Conservation (phyloP, 1,139 yeast species). For the Williopsis jadinii region DNA sequence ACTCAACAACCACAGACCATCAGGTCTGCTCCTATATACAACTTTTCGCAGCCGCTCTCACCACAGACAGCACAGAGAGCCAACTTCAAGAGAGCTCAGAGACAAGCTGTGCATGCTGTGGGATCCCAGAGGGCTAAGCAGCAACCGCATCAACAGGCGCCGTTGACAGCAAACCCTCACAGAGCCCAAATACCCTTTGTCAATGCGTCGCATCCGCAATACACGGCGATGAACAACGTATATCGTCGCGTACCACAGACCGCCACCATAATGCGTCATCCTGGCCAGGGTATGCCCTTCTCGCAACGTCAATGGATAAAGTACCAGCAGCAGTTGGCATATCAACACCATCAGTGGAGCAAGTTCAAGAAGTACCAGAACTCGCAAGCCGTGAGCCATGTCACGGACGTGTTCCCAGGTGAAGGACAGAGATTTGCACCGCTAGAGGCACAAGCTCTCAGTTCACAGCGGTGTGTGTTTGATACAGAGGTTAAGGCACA, state of each 20-base stretch:
- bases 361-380: conserved; percentile 18
- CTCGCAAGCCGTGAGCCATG: conserved; percentile 21
- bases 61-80: conserved; percentile 14
- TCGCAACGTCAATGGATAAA: conserved; percentile 18
- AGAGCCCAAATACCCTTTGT: no score
- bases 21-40: conserved; percentile 38
- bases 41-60: conserved; percentile 13
- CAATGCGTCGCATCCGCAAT: conserved; percentile 3
- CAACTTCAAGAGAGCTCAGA: conserved; percentile 4
- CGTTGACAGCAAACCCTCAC: not conserved
- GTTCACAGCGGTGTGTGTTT: conserved; percentile 45
- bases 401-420: conserved; percentile 31
- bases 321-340: conserved; percentile 18
- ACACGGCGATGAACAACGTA: not conserved
- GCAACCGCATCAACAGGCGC: not conserved
- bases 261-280: conserved; percentile 14
- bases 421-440: conserved; percentile 46
- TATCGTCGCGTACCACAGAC: conserved; percentile 12
- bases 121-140: not conserved
- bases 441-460: conserved; percentile 45
- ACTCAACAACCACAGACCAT: conserved; percentile 27
- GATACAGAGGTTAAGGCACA: conserved; percentile 7
- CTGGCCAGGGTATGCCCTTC: conserved; percentile 10
- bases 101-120: not conserved
- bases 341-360: conserved; percentile 21